Evolutionary conservation across 2,329 filamentous ascomycete species (phyloP).

Genomic region (Aspergillus sp.): DNA sequence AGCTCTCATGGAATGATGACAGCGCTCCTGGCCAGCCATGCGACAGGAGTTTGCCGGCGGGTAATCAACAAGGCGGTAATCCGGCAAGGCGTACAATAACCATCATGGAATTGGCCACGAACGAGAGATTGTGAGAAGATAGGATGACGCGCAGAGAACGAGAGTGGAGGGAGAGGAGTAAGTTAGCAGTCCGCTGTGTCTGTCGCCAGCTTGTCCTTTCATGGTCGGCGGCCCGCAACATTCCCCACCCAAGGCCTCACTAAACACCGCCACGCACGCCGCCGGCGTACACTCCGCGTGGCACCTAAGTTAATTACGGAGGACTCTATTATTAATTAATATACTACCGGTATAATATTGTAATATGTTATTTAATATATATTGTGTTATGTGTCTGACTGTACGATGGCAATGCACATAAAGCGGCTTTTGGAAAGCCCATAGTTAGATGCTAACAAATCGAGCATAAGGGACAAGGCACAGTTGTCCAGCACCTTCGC

Average conservation of each 20-base stretch:
- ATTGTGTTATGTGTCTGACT: background rate
- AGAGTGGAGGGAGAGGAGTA: background rate
- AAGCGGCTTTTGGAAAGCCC: background rate
- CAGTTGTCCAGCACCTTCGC: background rate
- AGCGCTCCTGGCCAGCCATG: constrained; percentile 25
- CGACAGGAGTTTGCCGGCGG: constrained; percentile 17
- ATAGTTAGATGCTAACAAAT: background rate
- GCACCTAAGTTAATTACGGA: constrained; percentile 1
- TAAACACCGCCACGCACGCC: constrained; percentile 5
- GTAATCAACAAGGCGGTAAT: constrained; percentile 11
- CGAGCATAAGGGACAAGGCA: background rate
- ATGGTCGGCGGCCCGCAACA: constrained; percentile 1
- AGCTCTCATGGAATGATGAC: constrained; percentile 19
- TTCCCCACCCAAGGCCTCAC: constrained; percentile 8
- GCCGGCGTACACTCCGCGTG: background rate
- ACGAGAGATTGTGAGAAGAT: background rate
- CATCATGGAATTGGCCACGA: constrained; percentile 10
- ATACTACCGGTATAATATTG: background rate
- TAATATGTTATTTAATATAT: background rate
- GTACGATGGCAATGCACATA: background rate
- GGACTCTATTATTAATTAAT: background rate
- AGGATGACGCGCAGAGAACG: too few species aligned
- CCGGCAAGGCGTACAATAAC: constrained; percentile 7
- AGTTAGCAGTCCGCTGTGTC: constrained; percentile 5
- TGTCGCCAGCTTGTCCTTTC: constrained; percentile 25